Evolutionary conservation across 768 basidiomycete species (phyloP), one percentile per base, ranked within the genome.

Genomic region (Porphyrellus cyaneotinctus): DNA sequence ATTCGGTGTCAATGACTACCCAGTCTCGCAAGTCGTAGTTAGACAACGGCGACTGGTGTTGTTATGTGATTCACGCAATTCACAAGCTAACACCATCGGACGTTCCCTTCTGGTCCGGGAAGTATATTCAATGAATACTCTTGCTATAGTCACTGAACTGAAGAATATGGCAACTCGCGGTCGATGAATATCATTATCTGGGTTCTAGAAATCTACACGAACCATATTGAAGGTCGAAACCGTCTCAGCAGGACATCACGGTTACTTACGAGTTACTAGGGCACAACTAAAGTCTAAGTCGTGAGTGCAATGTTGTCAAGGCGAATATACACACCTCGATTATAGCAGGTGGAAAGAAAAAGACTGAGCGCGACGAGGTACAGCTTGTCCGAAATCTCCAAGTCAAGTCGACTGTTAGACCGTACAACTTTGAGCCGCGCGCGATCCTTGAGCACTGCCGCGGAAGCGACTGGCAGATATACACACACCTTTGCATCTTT

Each of bases 161-260:
- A 90, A 91, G 72, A 93, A 93, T 15, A 85, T 53, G 0, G 88
- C 86, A 22, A 87, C 72, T 31, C 88, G 82, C 30, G 79, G n/a
- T n/a, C n/a, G n/a, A n/a, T n/a, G n/a, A 50, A 46, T 18, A 17
- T 18, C 17, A 17, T 17, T 13, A 6, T 38, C n/a, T 17, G 23
- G 17, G 15, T 43, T 11, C 15, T 26, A 22, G 43, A n/a, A 49
- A n/a, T 26, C 1, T 14, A 42, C n/a, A 59, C 66, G 10, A 58
- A 74, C 73, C 86, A 90, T 59, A 85, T 71, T 11, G 85, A 85
- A 6, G 88, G 88, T 17, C 78, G 76, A 26, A 87, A 66, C 49
- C 73, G 73, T 53, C 79, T 79, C 36, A 87, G 70, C 17, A 83
- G 68, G 20, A 86, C 71, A 58, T 87, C 87, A 59, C 83, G n/a